Evolutionary conservation across 768 basidiomycete genomes (phyloP).

Genomic region (Panaeolus papilionaceus): DNA sequence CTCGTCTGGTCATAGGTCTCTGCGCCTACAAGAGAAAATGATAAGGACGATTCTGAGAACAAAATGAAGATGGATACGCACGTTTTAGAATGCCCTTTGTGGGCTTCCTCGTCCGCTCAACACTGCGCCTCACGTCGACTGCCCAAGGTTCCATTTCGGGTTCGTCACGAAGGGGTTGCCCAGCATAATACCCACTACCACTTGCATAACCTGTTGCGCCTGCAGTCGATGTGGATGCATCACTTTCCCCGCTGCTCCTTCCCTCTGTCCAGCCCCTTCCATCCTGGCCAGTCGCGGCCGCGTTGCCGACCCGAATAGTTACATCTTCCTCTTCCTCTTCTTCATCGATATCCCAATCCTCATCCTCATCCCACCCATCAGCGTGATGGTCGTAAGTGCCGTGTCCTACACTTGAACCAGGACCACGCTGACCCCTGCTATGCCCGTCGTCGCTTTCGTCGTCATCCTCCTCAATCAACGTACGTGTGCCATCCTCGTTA

Average conservation of each 20-base stretch:
- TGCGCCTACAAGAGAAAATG: constrained; percentile 54
- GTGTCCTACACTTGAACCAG: constrained; percentile 19
- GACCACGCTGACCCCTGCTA: constrained; percentile 42
- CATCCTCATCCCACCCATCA: constrained; percentile 81
- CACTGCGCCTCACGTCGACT: constrained; percentile 69
- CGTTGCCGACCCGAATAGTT: constrained; percentile 70
- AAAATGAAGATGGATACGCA: constrained; percentile 44
- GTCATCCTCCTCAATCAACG: constrained; percentile 76
- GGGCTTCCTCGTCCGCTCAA: constrained; percentile 70
- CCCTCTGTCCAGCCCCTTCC: constrained; percentile 21
- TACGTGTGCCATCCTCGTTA: constrained; percentile 69
- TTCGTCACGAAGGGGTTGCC: constrained; percentile 52
- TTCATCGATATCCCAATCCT: constrained; percentile 73
- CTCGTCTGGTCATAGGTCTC: constrained; percentile 69
- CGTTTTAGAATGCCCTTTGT: constrained; percentile 90
- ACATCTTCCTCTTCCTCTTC: constrained; percentile 72
- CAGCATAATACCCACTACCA: constrained; percentile 28
- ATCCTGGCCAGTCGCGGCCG: constrained; percentile 48
- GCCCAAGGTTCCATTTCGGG: constrained; percentile 75
- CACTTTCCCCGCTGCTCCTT: constrained; percentile 23
- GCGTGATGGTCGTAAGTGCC: constrained; percentile 47
- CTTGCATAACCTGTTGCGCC: constrained; percentile 1
- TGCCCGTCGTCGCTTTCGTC: constrained; percentile 62
- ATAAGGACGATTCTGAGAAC: constrained; percentile 15
- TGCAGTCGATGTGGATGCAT: constrained; percentile 6